A percentile compares a stretch with the other conserved stretches of the same genome.
Evolutionary conservation across 352 stramenopile genomes (phyloP).

Genomic region (Pythium graminicola): DNA sequence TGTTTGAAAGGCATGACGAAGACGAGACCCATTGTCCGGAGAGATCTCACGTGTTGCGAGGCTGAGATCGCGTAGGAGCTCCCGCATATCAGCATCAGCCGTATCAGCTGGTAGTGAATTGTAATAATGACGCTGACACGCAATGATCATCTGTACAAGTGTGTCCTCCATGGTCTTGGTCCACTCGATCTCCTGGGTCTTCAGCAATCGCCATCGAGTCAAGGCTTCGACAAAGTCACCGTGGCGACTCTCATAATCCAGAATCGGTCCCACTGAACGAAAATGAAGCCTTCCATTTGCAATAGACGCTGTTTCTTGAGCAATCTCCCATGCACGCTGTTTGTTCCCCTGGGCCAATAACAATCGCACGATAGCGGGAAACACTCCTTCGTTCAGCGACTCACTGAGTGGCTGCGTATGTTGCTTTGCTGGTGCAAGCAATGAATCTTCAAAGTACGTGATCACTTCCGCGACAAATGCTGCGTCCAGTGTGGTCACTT

Average conservation of each 20-base stretch:
- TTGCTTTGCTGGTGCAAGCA: conserved; percentile 28
- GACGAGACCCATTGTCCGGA: conserved; percentile 31
- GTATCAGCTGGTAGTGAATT: conserved; percentile 22
- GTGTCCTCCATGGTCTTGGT: conserved; percentile 66
- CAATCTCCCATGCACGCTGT: conserved; percentile 39
- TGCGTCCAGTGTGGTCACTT: conserved; percentile 27
- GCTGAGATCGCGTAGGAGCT: conserved; percentile 49
- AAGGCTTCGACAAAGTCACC: conserved; percentile 39
- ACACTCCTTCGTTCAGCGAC: conserved; percentile 56
- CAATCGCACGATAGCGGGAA: conserved; percentile 52
- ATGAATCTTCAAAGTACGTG: conserved; percentile 41
- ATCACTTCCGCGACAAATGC: conserved; percentile 31
- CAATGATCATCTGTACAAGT: conserved; percentile 59
- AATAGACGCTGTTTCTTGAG: conserved; percentile 31
- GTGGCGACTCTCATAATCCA: conserved; percentile 44
- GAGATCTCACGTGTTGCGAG: conserved; percentile 54
- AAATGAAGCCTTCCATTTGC: conserved; percentile 49
- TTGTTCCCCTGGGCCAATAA: conserved; percentile 36
- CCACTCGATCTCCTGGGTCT: conserved; percentile 54
- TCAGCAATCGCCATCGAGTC: conserved; percentile 49
- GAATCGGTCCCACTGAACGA: conserved; percentile 52
- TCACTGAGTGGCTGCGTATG: conserved; percentile 37
- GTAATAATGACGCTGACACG: conserved; percentile 32
- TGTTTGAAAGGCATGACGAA: conserved; percentile 38
- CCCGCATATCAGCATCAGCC: conserved; percentile 33